Conservation (phyloP, 805 yeast genomes). For the Zygoascus flipseniorum region DNA sequence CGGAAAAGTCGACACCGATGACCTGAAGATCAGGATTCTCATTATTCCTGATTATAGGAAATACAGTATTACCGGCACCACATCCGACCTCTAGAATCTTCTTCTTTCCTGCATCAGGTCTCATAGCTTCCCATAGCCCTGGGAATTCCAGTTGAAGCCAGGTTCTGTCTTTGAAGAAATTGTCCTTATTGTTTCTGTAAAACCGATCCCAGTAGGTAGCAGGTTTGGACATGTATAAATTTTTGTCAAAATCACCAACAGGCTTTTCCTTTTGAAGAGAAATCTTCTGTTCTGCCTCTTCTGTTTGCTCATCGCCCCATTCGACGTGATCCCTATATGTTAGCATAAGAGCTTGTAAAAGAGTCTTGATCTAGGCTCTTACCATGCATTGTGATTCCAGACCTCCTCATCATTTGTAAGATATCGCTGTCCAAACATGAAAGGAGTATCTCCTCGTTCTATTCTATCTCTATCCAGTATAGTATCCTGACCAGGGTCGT, state of each 20-base stretch:
- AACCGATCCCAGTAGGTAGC: conserved; percentile 94
- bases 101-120: conserved; percentile 57
- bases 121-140: conserved; percentile 66
- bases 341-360: conserved; percentile 27
- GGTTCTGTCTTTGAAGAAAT: conserved; percentile 92
- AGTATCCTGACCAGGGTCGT: neutral
- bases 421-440: conserved; percentile 81
- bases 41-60: conserved; percentile 78
- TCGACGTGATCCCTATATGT: conserved; percentile 70
- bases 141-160: conserved; percentile 97
- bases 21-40: conserved; percentile 67
- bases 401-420: conserved; percentile 64
- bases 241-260: conserved; percentile 78
- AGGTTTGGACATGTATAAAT: conserved; percentile 71
- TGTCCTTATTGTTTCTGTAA: conserved; percentile 81
- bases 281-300: conserved; percentile 67
- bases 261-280: conserved; percentile 70
- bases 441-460: conserved; percentile 71
- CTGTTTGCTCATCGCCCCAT: conserved; percentile 87
- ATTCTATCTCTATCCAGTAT: conserved; percentile 24
- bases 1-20: conserved; percentile 83
- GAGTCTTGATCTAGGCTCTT: conserved; percentile 5
- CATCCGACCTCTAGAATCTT: conserved; percentile 90
- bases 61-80: conserved; percentile 96
- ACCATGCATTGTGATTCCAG: conserved; percentile 88